Evolutionary conservation across 2,329 filamentous ascomycete species (phyloP), one percentile per base, ranked within the genome.

Genomic region (Scedosporium boydii): DNA sequence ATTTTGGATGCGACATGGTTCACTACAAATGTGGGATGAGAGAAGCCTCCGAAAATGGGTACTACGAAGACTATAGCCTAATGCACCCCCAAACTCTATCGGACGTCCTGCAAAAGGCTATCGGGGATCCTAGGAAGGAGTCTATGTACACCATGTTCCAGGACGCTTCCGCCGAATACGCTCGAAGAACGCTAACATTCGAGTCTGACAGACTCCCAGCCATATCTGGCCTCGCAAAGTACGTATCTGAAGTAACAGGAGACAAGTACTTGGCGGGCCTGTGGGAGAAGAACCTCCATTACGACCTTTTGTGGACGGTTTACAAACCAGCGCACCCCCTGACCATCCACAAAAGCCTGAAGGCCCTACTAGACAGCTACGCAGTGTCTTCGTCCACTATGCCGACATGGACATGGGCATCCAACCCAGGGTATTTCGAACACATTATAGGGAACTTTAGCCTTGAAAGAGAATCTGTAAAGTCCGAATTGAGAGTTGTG

Each of bases 181-280:
- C 61, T 2, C 42, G 26, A 4, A 62, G 64, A n/a, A 41, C 42
- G 23, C 60, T 67, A 7, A 64, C 66, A 0, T 65, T 59, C n/a
- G 61, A 64, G 27, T 62, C 23, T 10, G 65, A 67, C 46, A 56
- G 64, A 9, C 64, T 66, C 21, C 66, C 65, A 14, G 66, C 65
- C 5, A 59, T 66, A 29, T 64, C 66, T 9, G 66, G 65, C 9
- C 59, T 66, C 2, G 66, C 64, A 3, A 64, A 64, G 34, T 56
- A 34, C 3, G 63, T 66, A 2, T 62, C 62, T 26, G n/a, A 5
- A n/a, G 53, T 23, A 14, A 34, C n/a, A 21, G 16, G 53, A 4
- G 59, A 38, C 3, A 41, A 58, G 16, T 66, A 66, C 26, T 26
- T 63, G 4, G 66, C 65, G 26, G 64, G 66, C n/a, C 29, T 66